These are phyloP conservation scores for Platanus orientalis DNA, from an alignment of 164 flowering plant genomes.

Conservation along the genomic window DNA sequence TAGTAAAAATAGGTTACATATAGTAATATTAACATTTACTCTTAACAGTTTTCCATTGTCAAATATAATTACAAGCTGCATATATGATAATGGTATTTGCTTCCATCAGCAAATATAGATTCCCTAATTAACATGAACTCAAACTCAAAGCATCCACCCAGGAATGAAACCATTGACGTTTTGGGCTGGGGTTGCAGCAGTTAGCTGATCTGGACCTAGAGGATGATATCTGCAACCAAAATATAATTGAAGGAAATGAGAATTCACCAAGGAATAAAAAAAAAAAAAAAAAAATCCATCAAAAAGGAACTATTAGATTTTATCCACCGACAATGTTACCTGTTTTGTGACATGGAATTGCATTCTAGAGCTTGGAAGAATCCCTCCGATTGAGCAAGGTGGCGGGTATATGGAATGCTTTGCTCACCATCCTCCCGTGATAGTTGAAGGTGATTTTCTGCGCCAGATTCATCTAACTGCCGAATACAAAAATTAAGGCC, in stretches of 20 bases:
- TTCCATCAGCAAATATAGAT: neutral
- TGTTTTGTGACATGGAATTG: slow-evolving; percentile 54
- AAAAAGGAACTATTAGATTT: too few species aligned
- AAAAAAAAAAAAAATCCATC: too few species aligned
- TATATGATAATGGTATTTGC: neutral
- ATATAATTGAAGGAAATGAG: neutral
- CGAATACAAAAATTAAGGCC: neutral
- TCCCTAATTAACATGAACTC: neutral
- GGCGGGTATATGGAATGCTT: slow-evolving; percentile 28
- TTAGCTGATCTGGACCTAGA: neutral
- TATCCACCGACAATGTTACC: too few species aligned
- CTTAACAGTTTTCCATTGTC: neutral
- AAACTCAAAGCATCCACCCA: slow-evolving; percentile 12
- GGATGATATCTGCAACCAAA: slow-evolving; percentile 2
- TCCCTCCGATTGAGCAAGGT: slow-evolving; percentile 44
- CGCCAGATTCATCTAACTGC: slow-evolving; percentile 22
- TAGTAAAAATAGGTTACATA: neutral
- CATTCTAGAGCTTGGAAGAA: slow-evolving; percentile 60
- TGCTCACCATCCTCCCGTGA: slow-evolving; percentile 54
- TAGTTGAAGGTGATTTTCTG: slow-evolving; percentile 20
- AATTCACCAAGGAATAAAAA: too few species aligned
- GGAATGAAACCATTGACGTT: slow-evolving; percentile 8
- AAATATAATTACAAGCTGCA: neutral
- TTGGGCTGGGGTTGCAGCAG: slow-evolving; percentile 1
- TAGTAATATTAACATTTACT: neutral